Evolutionary conservation across 2,329 filamentous ascomycete genomes (phyloP).

Genomic region (Fusarium abutilonis): DNA sequence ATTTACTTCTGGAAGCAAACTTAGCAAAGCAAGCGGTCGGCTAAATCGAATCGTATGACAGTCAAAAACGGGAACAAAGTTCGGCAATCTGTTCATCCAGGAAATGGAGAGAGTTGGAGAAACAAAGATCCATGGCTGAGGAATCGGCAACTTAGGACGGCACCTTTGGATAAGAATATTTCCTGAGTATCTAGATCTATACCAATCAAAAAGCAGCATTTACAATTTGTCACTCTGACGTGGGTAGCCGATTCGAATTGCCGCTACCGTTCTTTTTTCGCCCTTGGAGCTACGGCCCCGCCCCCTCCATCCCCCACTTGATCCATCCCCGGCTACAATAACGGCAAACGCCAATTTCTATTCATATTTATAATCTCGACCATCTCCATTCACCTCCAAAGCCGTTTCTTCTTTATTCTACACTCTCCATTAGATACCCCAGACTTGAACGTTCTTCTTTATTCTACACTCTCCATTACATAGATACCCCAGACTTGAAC

Average conservation of each 20-base stretch:
- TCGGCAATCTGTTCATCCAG: slow-evolving; percentile 32
- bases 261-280: slow-evolving; percentile 21
- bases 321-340: slow-evolving; percentile 26
- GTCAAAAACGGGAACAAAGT: slow-evolving; percentile 7
- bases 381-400: background rate
- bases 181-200: background rate
- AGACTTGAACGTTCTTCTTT: background rate
- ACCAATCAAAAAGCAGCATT: slow-evolving; percentile 15
- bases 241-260: slow-evolving; percentile 37
- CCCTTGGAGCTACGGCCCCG: slow-evolving; percentile 26
- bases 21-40: background rate
- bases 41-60: slow-evolving; percentile 23
- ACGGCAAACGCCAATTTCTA: slow-evolving; percentile 26
- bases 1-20: too few relatives aligned
- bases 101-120: slow-evolving; percentile 15
- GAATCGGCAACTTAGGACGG: slow-evolving; percentile 24
- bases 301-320: slow-evolving; percentile 20
- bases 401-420: background rate
- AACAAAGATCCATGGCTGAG: slow-evolving; percentile 28
- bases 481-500: background rate
- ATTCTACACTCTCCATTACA: too few relatives aligned
- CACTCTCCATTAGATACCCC: background rate
- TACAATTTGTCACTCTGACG: slow-evolving; percentile 27
- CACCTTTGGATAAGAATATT: slow-evolving; percentile 34
- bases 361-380: slow-evolving; percentile 11